Evolutionary conservation across 495 filamentous ascomycete genomes (phyloP).

Genomic region (Penicillium psychrofluorescens): DNA sequence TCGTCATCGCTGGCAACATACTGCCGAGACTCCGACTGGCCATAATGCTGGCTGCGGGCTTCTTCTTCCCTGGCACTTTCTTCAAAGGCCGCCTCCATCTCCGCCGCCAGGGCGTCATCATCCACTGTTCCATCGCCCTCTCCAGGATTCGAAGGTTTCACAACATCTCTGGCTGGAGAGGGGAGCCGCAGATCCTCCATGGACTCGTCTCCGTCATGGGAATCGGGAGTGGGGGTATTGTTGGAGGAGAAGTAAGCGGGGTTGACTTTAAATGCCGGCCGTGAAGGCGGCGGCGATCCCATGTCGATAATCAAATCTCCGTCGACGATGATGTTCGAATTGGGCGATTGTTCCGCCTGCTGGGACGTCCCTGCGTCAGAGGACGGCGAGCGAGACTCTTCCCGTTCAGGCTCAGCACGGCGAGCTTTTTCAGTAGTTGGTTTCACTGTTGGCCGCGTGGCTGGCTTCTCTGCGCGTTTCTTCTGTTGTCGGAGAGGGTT

Average conservation of each 20-base stretch:
- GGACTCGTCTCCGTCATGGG: conserved; percentile 30
- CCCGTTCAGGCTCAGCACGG: conserved; percentile 5
- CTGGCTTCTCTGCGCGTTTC: conserved; percentile 13
- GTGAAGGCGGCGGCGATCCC: conserved; percentile 37
- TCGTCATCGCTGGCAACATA: conserved; percentile 40
- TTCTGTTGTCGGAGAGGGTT: conserved; percentile 32
- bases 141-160: conserved; percentile 11
- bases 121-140: conserved; percentile 29
- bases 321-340: conserved; percentile 41
- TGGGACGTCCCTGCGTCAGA: conserved; percentile 33
- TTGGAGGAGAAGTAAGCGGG: conserved; percentile 37
- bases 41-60: conserved; percentile 25
- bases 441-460: too few species aligned
- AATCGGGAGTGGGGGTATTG: conserved; percentile 26
- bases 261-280: conserved; percentile 30
- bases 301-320: conserved; percentile 45
- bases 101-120: conserved; percentile 36
- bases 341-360: conserved; percentile 28
- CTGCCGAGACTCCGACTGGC: conserved; percentile 20
- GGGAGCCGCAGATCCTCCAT: conserved; percentile 35
- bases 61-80: conserved; percentile 33
- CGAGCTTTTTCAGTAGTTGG: background rate
- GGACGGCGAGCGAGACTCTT: conserved; percentile 16
- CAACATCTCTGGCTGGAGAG: conserved; percentile 18
- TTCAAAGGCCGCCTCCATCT: conserved; percentile 45